Percentiles rank a stretch among this genome's conserved stretches.
Conservation (phyloP, 768 basidiomycete species). For the Hericium erinaceus region DNA sequence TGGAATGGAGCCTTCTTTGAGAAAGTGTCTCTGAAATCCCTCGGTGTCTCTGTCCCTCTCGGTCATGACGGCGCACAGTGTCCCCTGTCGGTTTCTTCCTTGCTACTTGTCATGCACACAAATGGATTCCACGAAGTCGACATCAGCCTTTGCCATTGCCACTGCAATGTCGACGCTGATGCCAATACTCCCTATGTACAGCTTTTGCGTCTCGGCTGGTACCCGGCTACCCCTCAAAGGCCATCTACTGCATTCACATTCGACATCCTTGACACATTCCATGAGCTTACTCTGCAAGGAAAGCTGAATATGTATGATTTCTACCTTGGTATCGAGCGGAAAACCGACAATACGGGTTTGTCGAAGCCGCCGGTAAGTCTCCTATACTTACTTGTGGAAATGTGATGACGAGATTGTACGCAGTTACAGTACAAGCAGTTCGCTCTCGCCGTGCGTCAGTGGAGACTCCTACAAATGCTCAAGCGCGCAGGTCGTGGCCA, state of each 20-base stretch:
- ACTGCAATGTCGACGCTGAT: neutral
- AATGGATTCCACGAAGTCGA: neutral
- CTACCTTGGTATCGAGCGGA: neutral
- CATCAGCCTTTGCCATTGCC: neutral
- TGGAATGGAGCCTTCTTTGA: too few relatives aligned
- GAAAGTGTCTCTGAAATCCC: too few relatives aligned
- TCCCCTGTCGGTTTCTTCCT: neutral
- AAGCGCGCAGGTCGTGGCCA: constrained; percentile 2
- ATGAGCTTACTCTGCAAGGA: neutral
- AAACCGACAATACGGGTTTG: neutral
- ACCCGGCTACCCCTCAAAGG: neutral
- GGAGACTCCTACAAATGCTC: constrained; percentile 3
- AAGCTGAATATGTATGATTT: neutral
- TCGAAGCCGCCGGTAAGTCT: neutral
- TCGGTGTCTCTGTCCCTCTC: too few relatives aligned
- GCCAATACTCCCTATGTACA: neutral
- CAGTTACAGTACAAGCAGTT: neutral
- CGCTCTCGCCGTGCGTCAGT: neutral
- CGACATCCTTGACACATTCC: neutral
- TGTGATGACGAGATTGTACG: neutral
- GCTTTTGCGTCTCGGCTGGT: neutral
- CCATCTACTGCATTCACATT: neutral
- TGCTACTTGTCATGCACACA: neutral
- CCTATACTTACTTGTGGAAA: neutral
- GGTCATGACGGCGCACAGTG: too few relatives aligned